Conservation (phyloP, 2,329 filamentous ascomycete species). For the Diplocarpon rosae region DNA sequence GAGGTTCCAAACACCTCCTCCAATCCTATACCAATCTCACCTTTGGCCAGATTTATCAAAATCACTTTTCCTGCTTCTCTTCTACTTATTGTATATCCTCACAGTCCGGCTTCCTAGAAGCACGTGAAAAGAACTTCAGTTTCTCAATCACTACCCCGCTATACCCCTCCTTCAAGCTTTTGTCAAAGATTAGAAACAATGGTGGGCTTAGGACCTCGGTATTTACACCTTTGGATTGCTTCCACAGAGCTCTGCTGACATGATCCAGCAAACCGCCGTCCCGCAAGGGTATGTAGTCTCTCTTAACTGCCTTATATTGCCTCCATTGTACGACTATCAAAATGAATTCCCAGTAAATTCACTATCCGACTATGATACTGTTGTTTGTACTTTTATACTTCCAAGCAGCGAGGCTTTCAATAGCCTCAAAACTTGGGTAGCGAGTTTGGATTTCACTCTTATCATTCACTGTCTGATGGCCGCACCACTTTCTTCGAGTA, state of each 20-base stretch:
- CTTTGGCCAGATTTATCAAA: too few species aligned
- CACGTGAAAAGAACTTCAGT: too few species aligned
- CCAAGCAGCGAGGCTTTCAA: not conserved
- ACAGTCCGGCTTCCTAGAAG: too few species aligned
- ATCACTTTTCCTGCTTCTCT: too few species aligned
- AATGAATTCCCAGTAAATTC: constrained; percentile 4
- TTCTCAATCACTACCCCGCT: too few species aligned
- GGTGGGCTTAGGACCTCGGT: constrained; percentile 47
- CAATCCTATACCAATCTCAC: too few species aligned
- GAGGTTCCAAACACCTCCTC: too few species aligned
- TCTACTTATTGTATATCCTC: too few species aligned
- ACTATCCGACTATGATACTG: not conserved
- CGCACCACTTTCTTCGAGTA: too few species aligned
- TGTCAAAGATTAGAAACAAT: constrained; percentile 29
- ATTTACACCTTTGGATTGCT: not conserved
- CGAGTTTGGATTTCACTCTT: too few species aligned
- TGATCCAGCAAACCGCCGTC: constrained; percentile 46
- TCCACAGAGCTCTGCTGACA: not conserved
- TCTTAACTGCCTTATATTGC: constrained; percentile 3
- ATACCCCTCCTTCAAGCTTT: too few species aligned
- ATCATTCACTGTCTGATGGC: too few species aligned
- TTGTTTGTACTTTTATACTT: not conserved
- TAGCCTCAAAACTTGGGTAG: not conserved
- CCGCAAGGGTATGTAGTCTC: constrained; percentile 56
- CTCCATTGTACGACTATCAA: not conserved